phyloP scores from a whole-genome alignment of 805 yeast genomes.

The Vanderwaltozyma tropicalis region DNA sequence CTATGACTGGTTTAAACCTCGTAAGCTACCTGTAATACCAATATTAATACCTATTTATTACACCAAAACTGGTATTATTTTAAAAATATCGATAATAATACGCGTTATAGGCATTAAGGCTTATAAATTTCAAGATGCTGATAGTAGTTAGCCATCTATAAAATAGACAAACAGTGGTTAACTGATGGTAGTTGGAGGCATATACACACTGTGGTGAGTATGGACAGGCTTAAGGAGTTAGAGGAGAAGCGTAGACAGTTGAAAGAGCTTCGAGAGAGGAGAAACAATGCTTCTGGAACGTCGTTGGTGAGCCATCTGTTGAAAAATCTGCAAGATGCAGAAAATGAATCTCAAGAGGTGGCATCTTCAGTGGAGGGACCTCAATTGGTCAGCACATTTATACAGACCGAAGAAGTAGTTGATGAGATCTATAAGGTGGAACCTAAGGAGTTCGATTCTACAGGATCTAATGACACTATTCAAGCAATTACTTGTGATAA shows the following conservation, averaged over 20 bases:
- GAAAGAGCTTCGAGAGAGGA: conserved; percentile 40
- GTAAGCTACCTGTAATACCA: not conserved
- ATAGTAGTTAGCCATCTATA: too few relatives aligned
- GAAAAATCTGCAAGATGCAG: conserved; percentile 1
- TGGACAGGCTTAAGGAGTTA: conserved; percentile 32
- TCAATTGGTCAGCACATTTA: conserved; percentile 10
- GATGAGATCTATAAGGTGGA: not conserved
- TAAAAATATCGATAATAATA: too few relatives aligned
- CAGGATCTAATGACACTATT: not conserved
- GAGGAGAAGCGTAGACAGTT: conserved; percentile 44
- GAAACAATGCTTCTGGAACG: conserved; percentile 22
- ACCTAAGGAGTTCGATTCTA: not conserved
- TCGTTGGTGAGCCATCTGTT: conserved; percentile 7
- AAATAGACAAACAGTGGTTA: too few relatives aligned
- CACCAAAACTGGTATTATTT: too few relatives aligned
- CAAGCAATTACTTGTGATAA: conserved; percentile 15
- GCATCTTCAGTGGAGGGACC: too few relatives aligned
- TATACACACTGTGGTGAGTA: too few relatives aligned
- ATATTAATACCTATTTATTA: not conserved
- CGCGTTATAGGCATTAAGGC: too few relatives aligned
- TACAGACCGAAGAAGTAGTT: conserved; percentile 15
- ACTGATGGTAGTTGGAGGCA: too few relatives aligned
- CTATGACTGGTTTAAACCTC: not conserved
- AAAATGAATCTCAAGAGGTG: not conserved
- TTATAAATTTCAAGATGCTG: too few relatives aligned